Conservation (phyloP, 352 stramenopile genomes). For the Phytophthora megakarya region DNA sequence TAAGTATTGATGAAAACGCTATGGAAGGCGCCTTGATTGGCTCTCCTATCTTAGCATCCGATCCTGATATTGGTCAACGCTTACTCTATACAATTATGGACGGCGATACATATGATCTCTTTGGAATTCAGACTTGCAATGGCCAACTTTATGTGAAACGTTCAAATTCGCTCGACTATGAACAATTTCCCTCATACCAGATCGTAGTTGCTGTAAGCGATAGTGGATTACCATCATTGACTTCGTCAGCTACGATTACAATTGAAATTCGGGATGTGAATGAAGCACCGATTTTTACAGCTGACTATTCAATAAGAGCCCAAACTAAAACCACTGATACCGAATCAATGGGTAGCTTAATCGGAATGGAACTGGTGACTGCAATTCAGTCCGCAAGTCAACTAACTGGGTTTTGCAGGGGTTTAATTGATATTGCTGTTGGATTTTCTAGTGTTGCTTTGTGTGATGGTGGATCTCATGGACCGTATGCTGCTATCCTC, state of each 20-base stretch:
- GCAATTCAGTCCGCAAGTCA: slow-evolving; percentile 20
- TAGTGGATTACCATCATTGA: slow-evolving; percentile 44
- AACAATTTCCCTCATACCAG: slow-evolving; percentile 21
- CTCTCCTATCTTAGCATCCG: slow-evolving; percentile 19
- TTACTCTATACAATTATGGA: slow-evolving; percentile 32
- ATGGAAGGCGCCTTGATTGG: slow-evolving; percentile 15
- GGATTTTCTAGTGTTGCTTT: slow-evolving; percentile 7
- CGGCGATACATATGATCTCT: slow-evolving; percentile 36
- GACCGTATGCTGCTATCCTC: slow-evolving; percentile 19
- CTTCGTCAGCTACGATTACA: slow-evolving; percentile 25
- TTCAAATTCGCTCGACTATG: slow-evolving; percentile 46
- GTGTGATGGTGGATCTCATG: slow-evolving; percentile 1
- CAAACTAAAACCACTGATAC: slow-evolving; percentile 11
- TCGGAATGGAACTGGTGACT: slow-evolving; percentile 14
- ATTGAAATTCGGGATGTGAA: slow-evolving; percentile 49
- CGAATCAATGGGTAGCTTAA: background rate
- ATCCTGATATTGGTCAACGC: slow-evolving; percentile 30
- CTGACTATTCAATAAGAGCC: slow-evolving; percentile 30
- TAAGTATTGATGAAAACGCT: slow-evolving; percentile 29
- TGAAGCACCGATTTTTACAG: slow-evolving; percentile 40
- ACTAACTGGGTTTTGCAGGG: slow-evolving; percentile 9
- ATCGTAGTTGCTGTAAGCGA: slow-evolving; percentile 46
- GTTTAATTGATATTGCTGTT: slow-evolving; percentile 6
- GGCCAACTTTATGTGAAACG: slow-evolving; percentile 55
- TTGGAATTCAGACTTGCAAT: slow-evolving; percentile 53